These are phyloP conservation scores for Dissophora ornata DNA, from an alignment of 192 early-diverging fungal genomes.

Conservation along the genomic window DNA sequence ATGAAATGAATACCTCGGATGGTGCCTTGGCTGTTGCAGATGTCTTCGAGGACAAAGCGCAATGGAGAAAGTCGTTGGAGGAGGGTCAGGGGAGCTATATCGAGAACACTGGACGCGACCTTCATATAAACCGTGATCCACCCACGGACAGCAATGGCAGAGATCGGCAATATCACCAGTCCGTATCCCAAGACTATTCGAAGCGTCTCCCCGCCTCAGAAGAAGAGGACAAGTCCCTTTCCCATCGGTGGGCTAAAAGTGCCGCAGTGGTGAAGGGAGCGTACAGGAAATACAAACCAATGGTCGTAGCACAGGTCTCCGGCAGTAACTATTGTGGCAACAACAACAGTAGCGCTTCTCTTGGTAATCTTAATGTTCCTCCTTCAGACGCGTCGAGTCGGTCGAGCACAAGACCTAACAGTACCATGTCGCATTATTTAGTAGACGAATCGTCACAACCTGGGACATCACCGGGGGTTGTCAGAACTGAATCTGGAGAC, in stretches of 20 bases:
- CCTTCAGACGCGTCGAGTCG: too few relatives aligned
- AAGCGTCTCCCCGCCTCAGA: slow-evolving; percentile 3
- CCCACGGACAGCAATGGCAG: neutral
- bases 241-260: slow-evolving; percentile 20
- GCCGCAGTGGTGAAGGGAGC: slow-evolving; percentile 24
- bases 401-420: neutral
- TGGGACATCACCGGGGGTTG: neutral
- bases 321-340: neutral
- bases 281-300: slow-evolving; percentile 38
- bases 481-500: slow-evolving; percentile 12
- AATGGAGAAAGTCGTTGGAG: slow-evolving; percentile 27
- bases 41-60: slow-evolving; percentile 30
- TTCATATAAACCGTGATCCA: neutral
- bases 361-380: too few relatives aligned
- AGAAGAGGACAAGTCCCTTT: neutral
- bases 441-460: neutral
- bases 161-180: neutral
- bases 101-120: neutral
- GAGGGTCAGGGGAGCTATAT: neutral
- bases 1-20: slow-evolving; percentile 19
- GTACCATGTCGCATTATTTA: slow-evolving; percentile 5
- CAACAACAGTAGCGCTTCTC: slow-evolving; percentile 11
- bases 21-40: slow-evolving; percentile 16
- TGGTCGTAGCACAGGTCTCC: slow-evolving; percentile 35
- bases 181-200: neutral